These are phyloP conservation scores for Phyllostachys edulis DNA, from an alignment of 176 grass and related monocot species.

Conservation along the genomic window DNA sequence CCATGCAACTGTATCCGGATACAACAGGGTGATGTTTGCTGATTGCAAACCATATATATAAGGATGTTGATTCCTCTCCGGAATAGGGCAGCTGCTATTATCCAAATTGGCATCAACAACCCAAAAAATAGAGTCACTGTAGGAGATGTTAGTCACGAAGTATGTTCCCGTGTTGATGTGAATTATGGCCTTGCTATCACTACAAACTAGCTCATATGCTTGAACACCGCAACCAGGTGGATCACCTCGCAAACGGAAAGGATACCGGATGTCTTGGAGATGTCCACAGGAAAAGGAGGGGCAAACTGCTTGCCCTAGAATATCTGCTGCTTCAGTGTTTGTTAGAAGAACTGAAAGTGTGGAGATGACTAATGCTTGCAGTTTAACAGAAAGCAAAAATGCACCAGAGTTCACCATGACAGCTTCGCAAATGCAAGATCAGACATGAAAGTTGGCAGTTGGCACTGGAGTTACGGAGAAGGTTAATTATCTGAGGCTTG, in stretches of 20 bases:
- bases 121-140: not conserved
- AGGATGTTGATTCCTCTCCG: not conserved
- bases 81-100: slow-evolving; percentile 13
- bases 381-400: no score
- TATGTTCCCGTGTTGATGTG: slow-evolving; percentile 13
- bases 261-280: no score
- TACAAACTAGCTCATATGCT: slow-evolving; percentile 30
- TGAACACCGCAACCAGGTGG: slow-evolving; percentile 12
- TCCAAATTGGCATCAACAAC: slow-evolving; percentile 8
- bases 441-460: no score
- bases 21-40: not conserved
- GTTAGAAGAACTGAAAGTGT: no score
- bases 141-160: slow-evolving; percentile 33
- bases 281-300: no score
- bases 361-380: no score
- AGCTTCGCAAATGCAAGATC: no score
- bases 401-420: no score
- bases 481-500: no score
- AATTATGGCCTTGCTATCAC: slow-evolving; percentile 21
- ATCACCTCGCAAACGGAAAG: slow-evolving; percentile 35
- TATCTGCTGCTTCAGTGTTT: no score
- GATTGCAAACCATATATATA: not conserved
- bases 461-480: no score
- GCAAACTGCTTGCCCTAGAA: no score
- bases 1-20: not conserved